These are phyloP conservation scores for Periconia macrospinosa DNA, from an alignment of 2,329 filamentous ascomycete species.

Conservation along the genomic window DNA sequence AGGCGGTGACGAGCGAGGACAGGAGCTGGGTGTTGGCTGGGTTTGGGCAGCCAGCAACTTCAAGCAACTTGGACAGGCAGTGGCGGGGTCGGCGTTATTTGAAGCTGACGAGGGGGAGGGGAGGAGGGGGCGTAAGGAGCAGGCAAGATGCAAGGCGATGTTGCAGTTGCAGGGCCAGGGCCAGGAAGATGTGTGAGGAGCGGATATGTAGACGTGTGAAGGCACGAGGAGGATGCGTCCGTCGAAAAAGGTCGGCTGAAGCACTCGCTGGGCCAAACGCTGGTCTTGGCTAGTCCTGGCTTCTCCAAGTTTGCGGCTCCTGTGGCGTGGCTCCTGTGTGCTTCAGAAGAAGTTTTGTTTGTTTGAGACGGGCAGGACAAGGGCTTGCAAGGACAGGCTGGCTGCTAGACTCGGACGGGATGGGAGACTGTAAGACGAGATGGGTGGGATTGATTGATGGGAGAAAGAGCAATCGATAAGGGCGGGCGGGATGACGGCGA, in stretches of 20 bases:
- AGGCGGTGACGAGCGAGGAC: no score
- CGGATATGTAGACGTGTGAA: conserved; percentile 15
- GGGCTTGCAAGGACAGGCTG: no score
- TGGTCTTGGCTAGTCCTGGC: conserved; percentile 8
- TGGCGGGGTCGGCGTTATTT: background rate
- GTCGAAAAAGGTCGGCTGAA: conserved; percentile 20
- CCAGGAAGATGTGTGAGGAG: conserved; percentile 17
- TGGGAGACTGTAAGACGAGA: no score
- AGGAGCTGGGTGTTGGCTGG: no score
- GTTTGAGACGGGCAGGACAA: no score
- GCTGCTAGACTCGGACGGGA: conserved; percentile 12
- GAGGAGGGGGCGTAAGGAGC: no score
- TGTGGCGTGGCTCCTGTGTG: no score
- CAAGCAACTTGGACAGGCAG: no score
- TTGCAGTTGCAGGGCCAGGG: background rate
- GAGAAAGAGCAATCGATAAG: background rate
- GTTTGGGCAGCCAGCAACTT: no score
- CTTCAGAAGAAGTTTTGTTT: background rate
- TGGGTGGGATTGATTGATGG: no score
- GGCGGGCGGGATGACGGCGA: background rate
- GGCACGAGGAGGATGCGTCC: conserved; percentile 21
- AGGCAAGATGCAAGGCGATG: no score
- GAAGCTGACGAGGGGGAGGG: background rate
- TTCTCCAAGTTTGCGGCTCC: background rate
- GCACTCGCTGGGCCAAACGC: conserved; percentile 17